These are phyloP conservation scores for Fusarium ramigenum DNA, from an alignment of 2,329 filamentous ascomycete species.

Conservation along the genomic window DNA sequence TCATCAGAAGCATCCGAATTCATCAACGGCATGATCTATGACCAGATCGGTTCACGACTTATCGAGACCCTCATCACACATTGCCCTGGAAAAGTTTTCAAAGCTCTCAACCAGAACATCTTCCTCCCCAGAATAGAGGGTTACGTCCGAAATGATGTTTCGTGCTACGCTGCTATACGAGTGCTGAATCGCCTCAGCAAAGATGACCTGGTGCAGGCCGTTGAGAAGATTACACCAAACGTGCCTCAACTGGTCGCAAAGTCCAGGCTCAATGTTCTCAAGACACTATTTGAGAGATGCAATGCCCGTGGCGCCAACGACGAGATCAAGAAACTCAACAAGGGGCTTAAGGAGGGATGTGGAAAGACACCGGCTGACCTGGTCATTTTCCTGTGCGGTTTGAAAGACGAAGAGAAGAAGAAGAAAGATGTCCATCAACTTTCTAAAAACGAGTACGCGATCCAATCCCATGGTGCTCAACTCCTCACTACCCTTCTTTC, in stretches of 20 bases:
- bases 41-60: constrained; percentile 87
- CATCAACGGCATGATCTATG: constrained; percentile 87
- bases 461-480: constrained; percentile 77
- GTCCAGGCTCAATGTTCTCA: constrained; percentile 80
- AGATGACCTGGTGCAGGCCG: constrained; percentile 81
- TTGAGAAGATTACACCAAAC: constrained; percentile 76
- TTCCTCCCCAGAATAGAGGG: constrained; percentile 83
- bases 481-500: constrained; percentile 82
- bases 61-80: constrained; percentile 86
- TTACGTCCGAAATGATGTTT: constrained; percentile 88
- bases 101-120: constrained; percentile 81
- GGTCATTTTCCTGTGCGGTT: constrained; percentile 60
- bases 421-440: constrained; percentile 51
- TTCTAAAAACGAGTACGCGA: constrained; percentile 65
- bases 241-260: constrained; percentile 78
- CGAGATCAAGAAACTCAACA: constrained; percentile 59
- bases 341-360: constrained; percentile 59
- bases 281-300: constrained; percentile 85
- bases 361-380: constrained; percentile 58
- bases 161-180: constrained; percentile 85
- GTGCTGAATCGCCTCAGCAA: constrained; percentile 86
- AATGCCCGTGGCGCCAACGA: constrained; percentile 70
- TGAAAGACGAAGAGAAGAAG: constrained; percentile 52
- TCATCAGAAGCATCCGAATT: constrained; percentile 79
- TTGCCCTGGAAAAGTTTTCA: constrained; percentile 89